Conservation (phyloP, 768 basidiomycete species). For the Sarcodon sp. region DNA sequence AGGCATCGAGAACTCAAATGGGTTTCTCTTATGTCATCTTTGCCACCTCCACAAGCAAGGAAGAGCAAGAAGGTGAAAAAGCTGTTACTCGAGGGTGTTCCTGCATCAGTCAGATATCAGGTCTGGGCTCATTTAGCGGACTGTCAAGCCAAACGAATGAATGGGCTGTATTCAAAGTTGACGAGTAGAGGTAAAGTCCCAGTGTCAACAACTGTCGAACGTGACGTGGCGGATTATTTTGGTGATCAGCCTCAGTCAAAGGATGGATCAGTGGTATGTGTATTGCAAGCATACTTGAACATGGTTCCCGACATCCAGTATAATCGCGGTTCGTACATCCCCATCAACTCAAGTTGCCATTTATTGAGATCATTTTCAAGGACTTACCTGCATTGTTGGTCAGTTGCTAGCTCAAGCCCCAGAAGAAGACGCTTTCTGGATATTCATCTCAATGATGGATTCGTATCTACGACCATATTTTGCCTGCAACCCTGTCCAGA, state of each 20-base stretch:
- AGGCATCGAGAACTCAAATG: slow-evolving; percentile 67
- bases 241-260: slow-evolving; percentile 45
- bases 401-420: slow-evolving; percentile 64
- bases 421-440: slow-evolving; percentile 88
- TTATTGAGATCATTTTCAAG: slow-evolving; percentile 21
- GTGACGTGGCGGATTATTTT: slow-evolving; percentile 43
- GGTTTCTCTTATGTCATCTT: slow-evolving; percentile 49
- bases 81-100: slow-evolving; percentile 63
- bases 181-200: slow-evolving; percentile 40
- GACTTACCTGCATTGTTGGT: slow-evolving; percentile 57
- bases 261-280: slow-evolving; percentile 37
- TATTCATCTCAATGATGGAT: slow-evolving; percentile 80
- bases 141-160: slow-evolving; percentile 56
- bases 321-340: slow-evolving; percentile 31
- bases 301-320: slow-evolving; percentile 84
- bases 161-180: slow-evolving; percentile 56
- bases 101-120: slow-evolving; percentile 70
- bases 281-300: slow-evolving; percentile 56
- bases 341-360: background rate
- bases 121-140: slow-evolving; percentile 79
- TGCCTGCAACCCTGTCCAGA: slow-evolving; percentile 39
- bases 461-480: slow-evolving; percentile 73
- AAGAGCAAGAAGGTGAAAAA: slow-evolving; percentile 75
- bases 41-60: slow-evolving; percentile 46
- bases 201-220: slow-evolving; percentile 39